Base-by-base conservation (phyloP, 352 stramenopile species). In the Plasmopara halstedii region DNA sequence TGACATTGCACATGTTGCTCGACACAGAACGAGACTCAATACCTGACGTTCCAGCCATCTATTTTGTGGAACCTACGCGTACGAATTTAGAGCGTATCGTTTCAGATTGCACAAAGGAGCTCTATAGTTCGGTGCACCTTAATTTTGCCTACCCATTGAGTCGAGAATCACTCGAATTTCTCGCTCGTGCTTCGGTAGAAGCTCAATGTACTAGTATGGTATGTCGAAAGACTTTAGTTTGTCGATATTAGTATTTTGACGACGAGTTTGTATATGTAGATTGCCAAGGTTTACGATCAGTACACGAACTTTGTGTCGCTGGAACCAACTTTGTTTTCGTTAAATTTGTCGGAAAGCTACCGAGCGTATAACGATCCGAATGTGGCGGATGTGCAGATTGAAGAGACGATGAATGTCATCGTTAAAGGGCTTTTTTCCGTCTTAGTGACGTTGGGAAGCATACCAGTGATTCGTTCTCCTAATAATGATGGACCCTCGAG, bases 241-340 rank as follows among this genome's bases (percentile, higher is more conserved):
- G 25, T 42, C 29, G 13, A 14, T 9, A 9, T 4, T 36, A 23
- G 25, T 13, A 20, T 38, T 6, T 18, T 43, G 20, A 44, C 19
- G 10, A 45, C 37, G 39, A 11, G 40, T 37, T 25, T 54, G 57
- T n/a, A 14, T 41, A 14, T 53, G 23, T 23, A 81, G 51, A 94
- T 99, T 62, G 83, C 88, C 36, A 96, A 95, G 52, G 81, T 99
- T 7, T 97, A 89, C 56, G 96, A 99, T 67, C 88, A 98, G 67
- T 97, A 98, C 67, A 81, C 97, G 11, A 96, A 98, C 67, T 99
- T 98, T 60, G 88, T 98, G 8, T 96, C 93, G 26, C 63, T 99
- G 9, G 95, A 99, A 68, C 77, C 88, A 39, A 74, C 82, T 56
- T 67, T 99, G 9, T 98, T 98, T 60, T 94, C 81, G 23, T 66